Evolutionary conservation across 768 basidiomycete species (phyloP).

Genomic region (Boletellus emodensis): DNA sequence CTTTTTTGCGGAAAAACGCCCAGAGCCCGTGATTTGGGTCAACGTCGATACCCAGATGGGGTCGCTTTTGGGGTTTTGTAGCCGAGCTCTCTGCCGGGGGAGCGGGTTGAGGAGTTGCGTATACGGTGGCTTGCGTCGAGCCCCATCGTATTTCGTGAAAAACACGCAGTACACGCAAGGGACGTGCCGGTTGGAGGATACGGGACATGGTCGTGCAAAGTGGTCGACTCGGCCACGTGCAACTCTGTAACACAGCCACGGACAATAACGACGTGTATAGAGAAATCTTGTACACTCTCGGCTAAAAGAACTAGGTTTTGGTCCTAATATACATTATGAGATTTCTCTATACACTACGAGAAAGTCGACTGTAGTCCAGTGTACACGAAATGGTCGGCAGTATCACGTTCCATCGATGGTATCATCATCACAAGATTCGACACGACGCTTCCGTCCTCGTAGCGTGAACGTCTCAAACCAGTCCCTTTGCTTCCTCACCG

Average conservation of each 20-base stretch:
- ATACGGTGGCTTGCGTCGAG: slow-evolving; percentile 12
- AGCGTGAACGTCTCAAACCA: no score
- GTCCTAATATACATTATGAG: no score
- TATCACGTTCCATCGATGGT: no score
- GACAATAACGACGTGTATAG: not conserved
- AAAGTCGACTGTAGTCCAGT: no score
- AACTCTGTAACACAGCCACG: slow-evolving; percentile 19
- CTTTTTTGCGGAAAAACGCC: slow-evolving; percentile 66
- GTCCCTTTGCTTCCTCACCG: no score
- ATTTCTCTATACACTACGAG: no score
- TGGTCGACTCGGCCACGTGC: not conserved
- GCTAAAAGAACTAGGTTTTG: no score
- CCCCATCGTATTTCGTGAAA: slow-evolving; percentile 17
- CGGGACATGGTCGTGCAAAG: slow-evolving; percentile 17
- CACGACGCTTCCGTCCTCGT: no score
- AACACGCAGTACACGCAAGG: slow-evolving; percentile 14
- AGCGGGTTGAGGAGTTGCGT: not conserved
- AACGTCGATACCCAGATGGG: slow-evolving; percentile 40
- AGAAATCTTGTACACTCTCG: no score
- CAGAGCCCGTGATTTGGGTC: slow-evolving; percentile 71
- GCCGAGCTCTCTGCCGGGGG: not conserved
- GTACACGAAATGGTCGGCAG: no score
- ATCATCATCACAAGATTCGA: no score
- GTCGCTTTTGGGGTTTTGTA: slow-evolving; percentile 34
- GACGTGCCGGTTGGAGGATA: slow-evolving; percentile 18